Evolutionary conservation across 768 basidiomycete genomes (phyloP).

Genomic region (Suillus hirtellus): DNA sequence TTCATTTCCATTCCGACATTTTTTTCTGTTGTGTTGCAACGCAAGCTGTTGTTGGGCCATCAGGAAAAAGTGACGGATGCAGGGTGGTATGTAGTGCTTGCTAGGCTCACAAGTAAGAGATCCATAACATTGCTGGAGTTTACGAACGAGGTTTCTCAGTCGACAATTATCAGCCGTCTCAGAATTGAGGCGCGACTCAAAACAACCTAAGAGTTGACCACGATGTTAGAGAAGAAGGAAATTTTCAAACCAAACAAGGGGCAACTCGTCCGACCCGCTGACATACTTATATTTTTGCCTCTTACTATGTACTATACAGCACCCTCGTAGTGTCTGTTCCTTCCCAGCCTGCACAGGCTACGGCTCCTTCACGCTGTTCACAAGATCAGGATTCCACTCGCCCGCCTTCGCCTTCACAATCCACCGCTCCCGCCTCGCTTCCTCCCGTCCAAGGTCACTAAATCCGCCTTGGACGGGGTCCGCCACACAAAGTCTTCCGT

Average conservation of each 20-base stretch:
- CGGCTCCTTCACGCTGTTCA: not conserved
- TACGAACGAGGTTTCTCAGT: too few species aligned
- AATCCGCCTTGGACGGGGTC: slow-evolving; percentile 41
- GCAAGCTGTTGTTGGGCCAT: not conserved
- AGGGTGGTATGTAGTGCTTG: not conserved
- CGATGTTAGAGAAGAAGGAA: too few species aligned
- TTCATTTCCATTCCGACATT: not conserved
- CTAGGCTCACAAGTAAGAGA: not conserved
- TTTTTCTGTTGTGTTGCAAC: not conserved
- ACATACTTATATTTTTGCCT: too few species aligned
- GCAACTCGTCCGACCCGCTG: too few species aligned
- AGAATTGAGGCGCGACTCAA: too few species aligned
- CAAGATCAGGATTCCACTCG: not conserved
- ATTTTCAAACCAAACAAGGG: too few species aligned
- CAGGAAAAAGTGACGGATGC: not conserved
- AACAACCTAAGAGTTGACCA: too few species aligned
- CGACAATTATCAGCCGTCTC: too few species aligned
- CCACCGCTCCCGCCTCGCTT: slow-evolving; percentile 25
- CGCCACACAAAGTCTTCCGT: slow-evolving; percentile 64
- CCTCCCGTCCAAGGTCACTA: slow-evolving; percentile 27
- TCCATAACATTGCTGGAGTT: not conserved
- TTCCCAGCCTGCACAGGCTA: slow-evolving; percentile 12
- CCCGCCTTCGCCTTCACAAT: slow-evolving; percentile 18
- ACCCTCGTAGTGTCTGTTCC: not conserved
- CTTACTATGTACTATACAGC: too few species aligned